phyloP scores from a whole-genome alignment of 2,329 filamentous ascomycete species.

The Hymenoscyphus infarciens region DNA sequence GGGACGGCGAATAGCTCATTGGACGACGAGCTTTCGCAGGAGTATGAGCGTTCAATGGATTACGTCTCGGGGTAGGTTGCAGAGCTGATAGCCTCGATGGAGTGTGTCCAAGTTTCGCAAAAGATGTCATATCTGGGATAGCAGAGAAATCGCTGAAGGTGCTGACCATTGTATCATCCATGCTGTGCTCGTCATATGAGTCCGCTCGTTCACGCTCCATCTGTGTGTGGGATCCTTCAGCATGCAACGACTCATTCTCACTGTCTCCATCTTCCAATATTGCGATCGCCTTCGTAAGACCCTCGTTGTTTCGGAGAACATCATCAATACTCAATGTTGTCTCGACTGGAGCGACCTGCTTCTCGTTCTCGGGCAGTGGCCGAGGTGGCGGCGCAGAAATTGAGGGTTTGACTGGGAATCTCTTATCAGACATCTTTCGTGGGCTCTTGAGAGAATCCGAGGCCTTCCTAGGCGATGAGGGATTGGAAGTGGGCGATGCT shows the following conservation, averaged over 20 bases:
- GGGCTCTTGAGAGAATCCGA: constrained; percentile 38
- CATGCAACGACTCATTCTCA: constrained; percentile 30
- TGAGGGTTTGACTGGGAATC: constrained; percentile 57
- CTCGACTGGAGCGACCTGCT: constrained; percentile 26
- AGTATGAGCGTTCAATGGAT: constrained; percentile 25
- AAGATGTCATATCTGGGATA: constrained; percentile 80
- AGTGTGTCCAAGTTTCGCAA: constrained; percentile 68
- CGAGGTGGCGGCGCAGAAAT: constrained; percentile 14
- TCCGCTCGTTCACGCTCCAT: constrained; percentile 36
- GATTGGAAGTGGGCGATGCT: constrained; percentile 19
- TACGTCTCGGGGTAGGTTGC: constrained; percentile 38
- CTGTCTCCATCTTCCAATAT: constrained; percentile 54
- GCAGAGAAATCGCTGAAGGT: constrained; percentile 80
- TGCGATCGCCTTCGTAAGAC: constrained; percentile 55
- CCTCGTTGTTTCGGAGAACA: constrained; percentile 51
- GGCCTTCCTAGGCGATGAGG: constrained; percentile 23
- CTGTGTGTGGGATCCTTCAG: constrained; percentile 30
- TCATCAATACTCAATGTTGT: constrained; percentile 43
- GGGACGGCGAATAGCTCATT: constrained; percentile 33
- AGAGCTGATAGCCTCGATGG: constrained; percentile 50
- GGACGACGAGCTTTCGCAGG: constrained; percentile 31
- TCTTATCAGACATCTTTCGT: constrained; percentile 51
- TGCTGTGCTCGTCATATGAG: constrained; percentile 27
- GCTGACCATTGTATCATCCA: constrained; percentile 37
- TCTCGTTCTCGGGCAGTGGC: constrained; percentile 37